Percentiles rank a stretch among this genome's conserved stretches.
Conservation (phyloP, 495 filamentous ascomycete genomes). For the Daldinia vernicosa region DNA sequence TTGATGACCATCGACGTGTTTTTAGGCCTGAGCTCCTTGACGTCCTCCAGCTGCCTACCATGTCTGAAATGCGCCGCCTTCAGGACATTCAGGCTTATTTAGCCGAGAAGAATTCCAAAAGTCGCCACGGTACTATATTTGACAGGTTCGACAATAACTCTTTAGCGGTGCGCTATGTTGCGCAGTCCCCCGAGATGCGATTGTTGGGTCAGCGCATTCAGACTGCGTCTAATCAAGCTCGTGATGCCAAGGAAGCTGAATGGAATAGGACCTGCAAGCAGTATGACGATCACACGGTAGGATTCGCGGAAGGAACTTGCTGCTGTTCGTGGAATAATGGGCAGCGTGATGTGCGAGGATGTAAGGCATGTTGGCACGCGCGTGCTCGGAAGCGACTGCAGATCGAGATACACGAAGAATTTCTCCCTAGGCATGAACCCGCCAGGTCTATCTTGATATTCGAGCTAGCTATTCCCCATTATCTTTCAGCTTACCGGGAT, state of each 20-base stretch:
- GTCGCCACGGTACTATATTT: slow-evolving; percentile 54
- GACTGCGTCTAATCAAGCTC: slow-evolving; percentile 32
- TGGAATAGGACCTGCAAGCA: slow-evolving; percentile 46
- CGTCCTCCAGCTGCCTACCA: slow-evolving; percentile 55
- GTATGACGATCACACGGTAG: slow-evolving; percentile 52
- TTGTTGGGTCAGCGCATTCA: slow-evolving; percentile 49
- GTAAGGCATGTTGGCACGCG: slow-evolving; percentile 34
- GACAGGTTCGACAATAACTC: slow-evolving; percentile 46
- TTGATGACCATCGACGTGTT: slow-evolving; percentile 49
- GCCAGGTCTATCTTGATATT: slow-evolving; percentile 51
- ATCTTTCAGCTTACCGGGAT: slow-evolving; percentile 56
- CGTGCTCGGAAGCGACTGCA: slow-evolving; percentile 41
- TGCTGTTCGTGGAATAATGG: slow-evolving; percentile 36
- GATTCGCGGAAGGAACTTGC: slow-evolving; percentile 46
- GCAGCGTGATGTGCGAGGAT: slow-evolving; percentile 47
- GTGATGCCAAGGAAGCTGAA: slow-evolving; percentile 52
- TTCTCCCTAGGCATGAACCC: slow-evolving; percentile 50
- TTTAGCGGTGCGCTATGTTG: slow-evolving; percentile 59
- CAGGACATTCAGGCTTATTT: slow-evolving; percentile 60
- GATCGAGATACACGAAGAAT: slow-evolving; percentile 56
- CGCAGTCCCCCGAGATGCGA: slow-evolving; percentile 46
- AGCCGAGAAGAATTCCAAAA: slow-evolving; percentile 33
- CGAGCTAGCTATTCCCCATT: slow-evolving; percentile 53
- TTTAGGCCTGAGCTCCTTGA: slow-evolving; percentile 60
- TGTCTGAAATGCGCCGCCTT: slow-evolving; percentile 58